Evolutionary conservation across 2,329 filamentous ascomycete species (phyloP).

Genomic region (Coleophoma crateriformis): DNA sequence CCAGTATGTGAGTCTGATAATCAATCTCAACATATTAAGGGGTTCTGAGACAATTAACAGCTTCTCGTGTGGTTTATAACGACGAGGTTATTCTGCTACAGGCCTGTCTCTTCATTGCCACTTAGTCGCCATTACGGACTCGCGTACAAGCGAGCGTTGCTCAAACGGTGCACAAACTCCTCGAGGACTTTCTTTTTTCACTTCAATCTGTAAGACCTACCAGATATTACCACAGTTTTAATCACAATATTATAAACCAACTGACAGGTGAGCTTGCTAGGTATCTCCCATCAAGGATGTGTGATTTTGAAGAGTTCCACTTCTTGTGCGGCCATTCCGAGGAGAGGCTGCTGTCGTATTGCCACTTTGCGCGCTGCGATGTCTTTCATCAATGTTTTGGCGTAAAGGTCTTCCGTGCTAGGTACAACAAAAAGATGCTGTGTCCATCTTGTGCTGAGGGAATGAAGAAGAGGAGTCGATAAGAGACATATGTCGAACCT

Average conservation of each 20-base stretch:
- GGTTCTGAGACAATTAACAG: too few species aligned
- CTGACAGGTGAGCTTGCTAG: background rate
- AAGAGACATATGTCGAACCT: too few species aligned
- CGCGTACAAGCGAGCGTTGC: background rate
- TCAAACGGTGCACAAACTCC: background rate
- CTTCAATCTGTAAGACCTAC: background rate
- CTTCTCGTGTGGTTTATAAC: too few species aligned
- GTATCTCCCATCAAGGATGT: constrained; percentile 43
- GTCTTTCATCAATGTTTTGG: constrained; percentile 63
- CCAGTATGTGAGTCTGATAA: too few species aligned
- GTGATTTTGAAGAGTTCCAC: constrained; percentile 64
- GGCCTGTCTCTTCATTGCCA: too few species aligned
- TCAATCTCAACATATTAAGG: too few species aligned
- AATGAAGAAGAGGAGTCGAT: background rate
- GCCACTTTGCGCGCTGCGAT: constrained; percentile 71
- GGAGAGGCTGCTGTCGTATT: constrained; percentile 59
- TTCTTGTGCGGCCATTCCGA: constrained; percentile 60
- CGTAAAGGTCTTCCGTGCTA: constrained; percentile 45
- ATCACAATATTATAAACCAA: too few species aligned
- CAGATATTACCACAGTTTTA: too few species aligned
- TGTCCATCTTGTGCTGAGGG: background rate
- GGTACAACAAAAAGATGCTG: background rate
- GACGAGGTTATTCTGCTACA: too few species aligned
- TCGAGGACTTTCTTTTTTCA: background rate
- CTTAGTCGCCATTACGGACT: too few species aligned